phyloP scores from a whole-genome alignment of 306 rosid genomes.

The Arachis stenosperma region DNA sequence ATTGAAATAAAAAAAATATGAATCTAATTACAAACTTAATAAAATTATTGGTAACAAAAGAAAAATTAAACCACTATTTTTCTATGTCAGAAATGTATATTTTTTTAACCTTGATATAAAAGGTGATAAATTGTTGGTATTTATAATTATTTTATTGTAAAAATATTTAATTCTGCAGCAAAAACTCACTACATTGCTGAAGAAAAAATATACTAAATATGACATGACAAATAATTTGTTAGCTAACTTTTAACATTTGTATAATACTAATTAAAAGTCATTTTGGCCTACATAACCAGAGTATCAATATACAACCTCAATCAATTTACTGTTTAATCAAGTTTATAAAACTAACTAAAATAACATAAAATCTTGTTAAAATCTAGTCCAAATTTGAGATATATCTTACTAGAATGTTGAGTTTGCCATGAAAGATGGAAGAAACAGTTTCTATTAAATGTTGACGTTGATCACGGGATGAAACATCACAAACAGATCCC shows the following conservation, averaged over 20 bases:
- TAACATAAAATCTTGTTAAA: background rate
- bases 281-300: background rate
- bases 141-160: too few species aligned
- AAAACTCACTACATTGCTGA: too few species aligned
- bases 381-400: background rate
- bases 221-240: too few species aligned
- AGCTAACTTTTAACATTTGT: too few species aligned
- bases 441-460: conserved; percentile 39
- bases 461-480: conserved; percentile 31
- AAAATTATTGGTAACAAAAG: too few species aligned
- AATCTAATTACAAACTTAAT: too few species aligned
- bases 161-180: too few species aligned
- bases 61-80: too few species aligned
- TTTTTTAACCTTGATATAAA: too few species aligned
- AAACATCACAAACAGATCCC: conserved; percentile 44
- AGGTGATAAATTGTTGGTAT: too few species aligned
- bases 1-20: too few species aligned
- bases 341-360: background rate
- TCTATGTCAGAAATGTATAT: background rate
- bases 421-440: conserved; percentile 38
- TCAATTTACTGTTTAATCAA: background rate
- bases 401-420: conserved; percentile 47
- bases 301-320: background rate
- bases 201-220: too few species aligned
- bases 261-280: background rate